A percentile compares a stretch with the other conserved stretches of the same genome.
Conservation (phyloP, 2,329 filamentous ascomycete species). For the Hymenoscyphus fraxineus region DNA sequence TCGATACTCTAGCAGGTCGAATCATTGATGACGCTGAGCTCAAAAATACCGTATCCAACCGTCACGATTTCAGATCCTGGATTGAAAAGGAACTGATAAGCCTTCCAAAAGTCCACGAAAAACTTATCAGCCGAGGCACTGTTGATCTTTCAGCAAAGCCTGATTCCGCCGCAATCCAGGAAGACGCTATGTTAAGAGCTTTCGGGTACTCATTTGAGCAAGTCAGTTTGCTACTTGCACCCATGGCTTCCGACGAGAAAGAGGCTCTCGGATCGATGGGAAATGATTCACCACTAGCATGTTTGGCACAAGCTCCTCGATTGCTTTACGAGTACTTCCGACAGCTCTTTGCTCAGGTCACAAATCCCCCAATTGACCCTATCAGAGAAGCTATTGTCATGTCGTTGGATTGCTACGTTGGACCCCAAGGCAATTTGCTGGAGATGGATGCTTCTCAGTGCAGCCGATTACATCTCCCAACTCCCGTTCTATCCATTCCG, state of each 20-base stretch:
- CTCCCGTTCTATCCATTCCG: conserved; percentile 81
- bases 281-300: conserved; percentile 90
- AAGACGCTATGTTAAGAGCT: conserved; percentile 77
- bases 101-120: conserved; percentile 68
- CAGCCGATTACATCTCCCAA: conserved; percentile 77
- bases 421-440: conserved; percentile 88
- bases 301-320: conserved; percentile 83
- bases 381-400: conserved; percentile 98
- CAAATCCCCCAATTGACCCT: conserved; percentile 94
- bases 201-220: conserved; percentile 97
- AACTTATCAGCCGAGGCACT: conserved; percentile 52
- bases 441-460: conserved; percentile 93
- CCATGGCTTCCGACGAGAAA: conserved; percentile 97
- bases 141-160: conserved; percentile 65
- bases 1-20: conserved; percentile 84
- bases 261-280: conserved; percentile 97
- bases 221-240: conserved; percentile 83
- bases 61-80: conserved; percentile 86
- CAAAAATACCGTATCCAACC: conserved; percentile 81
- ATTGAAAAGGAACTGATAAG: conserved; percentile 81
- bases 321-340: conserved; percentile 95
- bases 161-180: conserved; percentile 69
- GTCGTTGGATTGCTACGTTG: conserved; percentile 95
- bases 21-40: conserved; percentile 93
- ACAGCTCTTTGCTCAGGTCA: conserved; percentile 95